Base-by-base conservation (phyloP, 352 stramenopile species). In the Globisporangium sylvaticum region DNA sequence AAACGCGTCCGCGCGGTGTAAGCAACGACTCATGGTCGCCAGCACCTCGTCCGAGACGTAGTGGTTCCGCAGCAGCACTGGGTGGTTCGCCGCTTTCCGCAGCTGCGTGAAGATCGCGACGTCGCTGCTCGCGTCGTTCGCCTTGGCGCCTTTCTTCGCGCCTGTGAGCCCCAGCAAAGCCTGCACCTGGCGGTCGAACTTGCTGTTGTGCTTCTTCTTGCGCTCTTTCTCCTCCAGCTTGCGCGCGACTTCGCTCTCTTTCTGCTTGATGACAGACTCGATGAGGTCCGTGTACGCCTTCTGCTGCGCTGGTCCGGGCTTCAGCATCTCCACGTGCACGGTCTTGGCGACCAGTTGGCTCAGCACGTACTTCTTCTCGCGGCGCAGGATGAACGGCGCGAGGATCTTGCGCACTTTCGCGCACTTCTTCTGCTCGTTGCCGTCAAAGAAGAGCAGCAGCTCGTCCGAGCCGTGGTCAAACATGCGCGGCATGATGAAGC, bases 1-100 rank as follows among this genome's bases (percentile, higher is more conserved):
- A 60, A 97, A 97, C 0, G 86, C 89, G 22, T 94, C 89, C 4
- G 73, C 83, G 50, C 81, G 74, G 68, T 98, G 84, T 46, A 98
- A 66, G 37, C 84, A 84, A 34, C 77, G 76, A 12, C 81, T 89
- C 65, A 99, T 86, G 25, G 87, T 86, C 25, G 91, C 69, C 50
- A 98, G 75, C 31, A 89, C 87, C 25, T 88, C 76, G 22, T 91
- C 78, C 20, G 76, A 76, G 62, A 91, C 66, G 74, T 89, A 88
- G 80, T 95, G 72, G 64, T 93, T 76, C 7, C 95, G 87, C 29
- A 99, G 75, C 24, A 99, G 75, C 32, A 99, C 80, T 5, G 97
- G 95, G 70, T 99, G 97, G 72, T 99, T 99, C 0, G 97, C 97
- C 2, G 93, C 96, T 74, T 99, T 99, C 10, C 97, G 87, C 42